phyloP scores from a whole-genome alignment of 176 grass and related monocot species.

The Oryza nivara region DNA sequence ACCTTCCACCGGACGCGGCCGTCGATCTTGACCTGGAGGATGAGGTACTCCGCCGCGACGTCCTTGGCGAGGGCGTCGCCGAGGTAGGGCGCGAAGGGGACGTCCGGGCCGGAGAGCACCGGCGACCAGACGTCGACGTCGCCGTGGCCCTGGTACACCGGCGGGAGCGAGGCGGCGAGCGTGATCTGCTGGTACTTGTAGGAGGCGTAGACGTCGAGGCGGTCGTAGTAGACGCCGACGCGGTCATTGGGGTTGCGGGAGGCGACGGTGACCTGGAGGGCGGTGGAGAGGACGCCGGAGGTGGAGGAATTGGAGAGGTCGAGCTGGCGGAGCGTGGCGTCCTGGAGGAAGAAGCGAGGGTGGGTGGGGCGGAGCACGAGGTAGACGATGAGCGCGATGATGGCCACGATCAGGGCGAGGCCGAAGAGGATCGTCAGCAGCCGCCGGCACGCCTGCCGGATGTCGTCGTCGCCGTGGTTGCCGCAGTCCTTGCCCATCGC shows the following conservation, averaged over 20 bases:
- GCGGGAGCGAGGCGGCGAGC: conserved; percentile 30
- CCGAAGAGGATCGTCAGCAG: not conserved
- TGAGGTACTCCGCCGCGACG: conserved; percentile 39
- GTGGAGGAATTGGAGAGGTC: conserved; percentile 39
- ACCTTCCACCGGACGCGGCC: conserved; percentile 82
- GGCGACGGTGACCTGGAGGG: conserved; percentile 68
- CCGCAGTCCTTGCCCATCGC: conserved; percentile 69
- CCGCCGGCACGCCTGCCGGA: not conserved
- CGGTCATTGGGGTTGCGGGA: conserved; percentile 85
- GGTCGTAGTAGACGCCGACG: conserved; percentile 80
- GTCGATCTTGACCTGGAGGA: conserved; percentile 67
- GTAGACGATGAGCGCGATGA: conserved; percentile 67
- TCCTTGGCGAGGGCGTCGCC: conserved; percentile 48
- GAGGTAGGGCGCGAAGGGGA: conserved; percentile 76
- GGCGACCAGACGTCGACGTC: conserved; percentile 89
- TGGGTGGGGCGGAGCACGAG: conserved; percentile 75
- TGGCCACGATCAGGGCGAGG: conserved; percentile 38
- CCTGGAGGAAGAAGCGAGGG: conserved; percentile 80
- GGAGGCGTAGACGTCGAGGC: conserved; percentile 68
- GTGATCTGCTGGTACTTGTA: conserved; percentile 91
- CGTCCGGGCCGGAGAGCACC: conserved; percentile 35
- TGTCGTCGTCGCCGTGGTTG: conserved; percentile 58
- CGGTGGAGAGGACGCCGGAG: conserved; percentile 48
- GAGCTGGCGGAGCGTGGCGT: conserved; percentile 58
- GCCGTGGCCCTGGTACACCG: conserved; percentile 78